Base-by-base conservation (phyloP, 345 rosid species). In the Sisymbrium altissimum region DNA sequence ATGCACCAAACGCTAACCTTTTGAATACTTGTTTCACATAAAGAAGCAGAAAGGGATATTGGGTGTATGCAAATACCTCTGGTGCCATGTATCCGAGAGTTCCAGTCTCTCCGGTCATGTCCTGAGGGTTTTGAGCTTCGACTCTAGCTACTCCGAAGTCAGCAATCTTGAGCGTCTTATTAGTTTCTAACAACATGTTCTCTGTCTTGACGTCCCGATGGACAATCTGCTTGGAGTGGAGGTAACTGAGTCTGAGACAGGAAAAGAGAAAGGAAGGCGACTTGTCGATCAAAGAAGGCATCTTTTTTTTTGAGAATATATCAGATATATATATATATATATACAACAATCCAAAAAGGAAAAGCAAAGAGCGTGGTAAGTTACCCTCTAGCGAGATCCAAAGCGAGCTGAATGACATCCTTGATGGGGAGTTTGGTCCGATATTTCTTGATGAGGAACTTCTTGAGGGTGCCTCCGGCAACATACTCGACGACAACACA, bases 61-160 rank as follows among this genome's bases (percentile, higher is more conserved):
- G 45, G 54, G 3, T 68, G 18, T 21, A 27, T 68, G 72, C 38
- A 7, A 61, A 54, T 83, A 90, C 96, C 93, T 90, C 96, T 0
- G 93, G 93, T 15, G 93, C 96, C 96, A 88, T 90, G 80, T 90
- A 90, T 54, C 91, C 96, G 35, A 85, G 90, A 54, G 93, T 90
- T 68, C 96, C 93, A 48, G 96, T 90, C 79, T 88, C 96, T 73
- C 96, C 96, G 2, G 96, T 90, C 93, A 89, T 89, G 74, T 88
- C 96, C 68, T 88, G 81, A 74, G 92, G 93, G 70, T 90, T 90
- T 68, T 88, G 93, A 83, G 96, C 96, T 78, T 90, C 96, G 45
- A 90, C 89, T 63, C 92, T 88, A 44, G 96, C 96, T 48, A 90
- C 93, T 23, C 96, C 96, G 67, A 90, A 90, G 78, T 90, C 96